phyloP scores from a whole-genome alignment of 257 asterid genomes.

The Capsicum chinense region DNA sequence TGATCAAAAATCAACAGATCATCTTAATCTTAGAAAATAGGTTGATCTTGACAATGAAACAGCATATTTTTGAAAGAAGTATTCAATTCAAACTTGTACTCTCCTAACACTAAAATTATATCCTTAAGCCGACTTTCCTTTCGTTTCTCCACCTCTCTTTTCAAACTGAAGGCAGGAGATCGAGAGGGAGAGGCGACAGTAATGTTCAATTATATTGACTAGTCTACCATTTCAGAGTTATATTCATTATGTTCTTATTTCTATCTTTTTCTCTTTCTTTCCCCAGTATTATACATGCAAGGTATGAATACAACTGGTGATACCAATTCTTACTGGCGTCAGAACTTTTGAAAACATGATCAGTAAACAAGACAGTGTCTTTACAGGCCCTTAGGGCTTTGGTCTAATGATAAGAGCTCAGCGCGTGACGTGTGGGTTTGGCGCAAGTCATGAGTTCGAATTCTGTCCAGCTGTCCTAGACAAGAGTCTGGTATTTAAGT shows the following conservation, averaged over 20 bases:
- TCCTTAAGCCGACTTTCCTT: neutral
- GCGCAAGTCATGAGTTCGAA: too few species aligned
- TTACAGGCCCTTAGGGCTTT: neutral
- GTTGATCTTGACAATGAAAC: slow-evolving; percentile 7
- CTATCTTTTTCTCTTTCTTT: neutral
- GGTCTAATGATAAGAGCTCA: too few species aligned
- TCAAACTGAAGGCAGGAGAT: neutral
- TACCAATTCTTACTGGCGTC: neutral
- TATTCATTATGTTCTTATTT: neutral
- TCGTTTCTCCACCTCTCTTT: neutral
- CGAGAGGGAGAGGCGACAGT: neutral
- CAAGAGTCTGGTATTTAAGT: too few species aligned
- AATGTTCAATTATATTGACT: neutral
- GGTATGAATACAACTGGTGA: slow-evolving; percentile 1
- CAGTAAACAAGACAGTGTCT: neutral
- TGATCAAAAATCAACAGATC: neutral
- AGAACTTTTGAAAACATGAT: neutral
- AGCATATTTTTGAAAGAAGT: neutral
- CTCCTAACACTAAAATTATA: neutral
- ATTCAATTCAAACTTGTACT: slow-evolving; percentile 16
- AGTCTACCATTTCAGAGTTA: neutral
- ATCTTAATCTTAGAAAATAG: neutral
- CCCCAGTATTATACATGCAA: neutral
- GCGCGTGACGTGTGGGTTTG: too few species aligned
- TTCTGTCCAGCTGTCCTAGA: too few species aligned